Conservation (phyloP, 345 rosid genomes). For the Populus nigra region DNA sequence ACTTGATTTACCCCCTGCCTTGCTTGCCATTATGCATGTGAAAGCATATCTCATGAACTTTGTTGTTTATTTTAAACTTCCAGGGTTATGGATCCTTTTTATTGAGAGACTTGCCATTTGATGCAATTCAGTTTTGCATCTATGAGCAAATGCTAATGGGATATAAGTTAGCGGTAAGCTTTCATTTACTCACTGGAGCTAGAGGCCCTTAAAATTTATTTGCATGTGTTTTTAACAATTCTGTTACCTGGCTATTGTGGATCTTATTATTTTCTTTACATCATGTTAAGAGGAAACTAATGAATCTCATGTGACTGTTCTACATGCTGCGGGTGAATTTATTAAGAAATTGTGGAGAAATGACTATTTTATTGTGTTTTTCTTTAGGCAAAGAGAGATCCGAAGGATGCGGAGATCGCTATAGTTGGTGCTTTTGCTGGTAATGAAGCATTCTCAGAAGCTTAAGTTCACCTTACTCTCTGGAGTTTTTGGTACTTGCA, state of each 20-base stretch:
- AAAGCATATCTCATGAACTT: neutral
- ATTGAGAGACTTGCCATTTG: slow-evolving; percentile 89
- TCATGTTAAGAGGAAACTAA: neutral
- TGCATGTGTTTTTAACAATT: neutral
- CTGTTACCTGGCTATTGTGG: neutral
- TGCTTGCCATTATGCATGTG: neutral
- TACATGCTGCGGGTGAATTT: neutral
- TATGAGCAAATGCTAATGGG: slow-evolving; percentile 92
- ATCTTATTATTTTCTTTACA: neutral
- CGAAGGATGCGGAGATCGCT: slow-evolving; percentile 93
- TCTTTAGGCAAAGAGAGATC: slow-evolving; percentile 68
- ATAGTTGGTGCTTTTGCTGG: slow-evolving; percentile 90
- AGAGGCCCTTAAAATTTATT: neutral
- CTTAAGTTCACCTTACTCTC: neutral
- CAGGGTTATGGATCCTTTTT: slow-evolving; percentile 91
- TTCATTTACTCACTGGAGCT: neutral
- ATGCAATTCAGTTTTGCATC: slow-evolving; percentile 91
- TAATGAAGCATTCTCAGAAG: slow-evolving; percentile 39
- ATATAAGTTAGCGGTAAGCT: slow-evolving; percentile 69
- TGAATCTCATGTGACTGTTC: neutral
- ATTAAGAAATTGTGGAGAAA: neutral
- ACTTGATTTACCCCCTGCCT: neutral
- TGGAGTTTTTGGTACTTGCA: neutral
- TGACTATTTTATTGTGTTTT: neutral
- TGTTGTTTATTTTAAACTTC: neutral